phyloP scores from a whole-genome alignment of 225 moss, liverwort and hornwort species.

The Straminergon stramineum region DNA sequence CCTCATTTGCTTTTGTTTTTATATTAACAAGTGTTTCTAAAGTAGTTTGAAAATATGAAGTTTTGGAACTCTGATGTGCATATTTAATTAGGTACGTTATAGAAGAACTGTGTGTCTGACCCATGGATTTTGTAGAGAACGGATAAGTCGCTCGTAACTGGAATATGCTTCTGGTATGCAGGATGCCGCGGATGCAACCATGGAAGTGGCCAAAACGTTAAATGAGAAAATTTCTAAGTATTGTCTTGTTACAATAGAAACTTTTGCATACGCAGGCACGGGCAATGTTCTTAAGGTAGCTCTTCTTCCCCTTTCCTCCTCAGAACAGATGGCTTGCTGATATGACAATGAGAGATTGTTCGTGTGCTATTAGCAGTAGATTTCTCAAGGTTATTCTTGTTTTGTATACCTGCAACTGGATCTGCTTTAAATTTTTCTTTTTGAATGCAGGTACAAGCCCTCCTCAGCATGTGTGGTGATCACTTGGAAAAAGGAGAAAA shows the following conservation, averaged over 20 bases:
- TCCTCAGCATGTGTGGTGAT: constrained; percentile 88
- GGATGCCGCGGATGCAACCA: constrained; percentile 98
- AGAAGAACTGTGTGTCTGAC: background rate
- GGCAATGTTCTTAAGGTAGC: constrained; percentile 94
- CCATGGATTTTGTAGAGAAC: background rate
- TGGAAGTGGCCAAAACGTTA: constrained; percentile 98
- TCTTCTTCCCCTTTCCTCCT: background rate
- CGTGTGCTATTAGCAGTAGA: background rate
- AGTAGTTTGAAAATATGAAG: background rate
- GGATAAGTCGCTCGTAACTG: background rate
- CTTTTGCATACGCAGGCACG: constrained; percentile 96
- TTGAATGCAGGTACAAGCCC: constrained; percentile 66
- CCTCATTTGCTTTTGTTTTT: background rate
- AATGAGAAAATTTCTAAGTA: constrained; percentile 96
- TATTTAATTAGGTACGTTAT: background rate
- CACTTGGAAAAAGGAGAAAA: constrained; percentile 94
- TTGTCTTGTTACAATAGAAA: constrained; percentile 81
- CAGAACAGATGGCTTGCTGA: background rate
- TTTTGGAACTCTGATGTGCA: background rate
- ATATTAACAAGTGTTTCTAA: background rate
- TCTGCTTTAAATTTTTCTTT: background rate
- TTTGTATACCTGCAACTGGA: background rate
- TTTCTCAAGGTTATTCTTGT: background rate
- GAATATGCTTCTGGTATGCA: constrained; percentile 23
- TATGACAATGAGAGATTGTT: background rate